Evolutionary conservation across 768 basidiomycete genomes (phyloP), one percentile per base, ranked within the genome.

Genomic region (Brasilioporus rufonigricans): DNA sequence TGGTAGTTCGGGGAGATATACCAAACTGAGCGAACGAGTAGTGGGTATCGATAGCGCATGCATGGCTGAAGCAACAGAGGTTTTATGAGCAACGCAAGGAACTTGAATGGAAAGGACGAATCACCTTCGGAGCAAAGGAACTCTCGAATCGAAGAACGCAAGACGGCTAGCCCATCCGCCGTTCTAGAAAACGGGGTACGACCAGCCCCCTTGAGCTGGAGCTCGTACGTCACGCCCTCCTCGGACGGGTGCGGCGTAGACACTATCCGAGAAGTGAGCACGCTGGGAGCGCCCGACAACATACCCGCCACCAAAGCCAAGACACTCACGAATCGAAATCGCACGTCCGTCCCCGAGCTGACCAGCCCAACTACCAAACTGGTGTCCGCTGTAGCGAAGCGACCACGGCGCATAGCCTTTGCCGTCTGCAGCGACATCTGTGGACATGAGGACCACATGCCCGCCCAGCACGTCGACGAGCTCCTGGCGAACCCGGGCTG

Each of bases 321-420:
- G 10, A 43, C 44, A 72, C 81, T 59, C 61, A 84, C 84, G 72
- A 48, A 99, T 82, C 10, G 90, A 91, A n/a, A 93, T 91, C 1
- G 97, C 96, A 18, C 97, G 80, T 0, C 97, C 97, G 64, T 98
- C 96, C 13, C 97, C 97, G 5, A 99, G 78, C 67, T 98, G 97
- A 24, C 94, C 93, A 1, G 97, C 95, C 86, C 89, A 98, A 3
- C 66, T 73, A 0, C 93, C 92, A 63, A 93, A 94, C 62, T 93
- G 91, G 65, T 93, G 91, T 1, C 94, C 95, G 58, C 89, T 92
- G 67, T 98, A 98, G 16, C 93, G 79, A 29, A 93, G 77, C 5
- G 90, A 86, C 91, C 93, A 98, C 0, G 96, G 77, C 5, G 74
- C 76, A 35, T 73, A 72, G 54, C 73, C 71, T 35, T 62, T 68